A percentile compares a stretch with the other conserved stretches of the same genome.
phyloP scores from a whole-genome alignment of 805 yeast genomes.

The Kodamaea nitidulidarum region DNA sequence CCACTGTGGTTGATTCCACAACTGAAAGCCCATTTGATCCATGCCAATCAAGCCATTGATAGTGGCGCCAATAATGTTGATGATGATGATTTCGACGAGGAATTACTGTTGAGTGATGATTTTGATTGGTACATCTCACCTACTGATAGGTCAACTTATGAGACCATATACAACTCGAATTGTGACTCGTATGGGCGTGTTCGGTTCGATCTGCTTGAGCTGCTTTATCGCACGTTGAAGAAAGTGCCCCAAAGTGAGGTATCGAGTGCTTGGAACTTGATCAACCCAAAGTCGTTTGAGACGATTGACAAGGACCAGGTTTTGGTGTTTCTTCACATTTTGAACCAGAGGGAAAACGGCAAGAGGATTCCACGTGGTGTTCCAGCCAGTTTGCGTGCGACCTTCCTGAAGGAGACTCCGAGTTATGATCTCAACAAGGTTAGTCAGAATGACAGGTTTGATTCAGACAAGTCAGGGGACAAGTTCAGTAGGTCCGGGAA shows the following conservation, averaged over 20 bases:
- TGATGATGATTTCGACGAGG: slow-evolving; percentile 58
- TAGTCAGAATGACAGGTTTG: neutral
- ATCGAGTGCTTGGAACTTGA: slow-evolving; percentile 89
- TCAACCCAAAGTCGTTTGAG: slow-evolving; percentile 82
- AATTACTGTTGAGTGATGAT: slow-evolving; percentile 54
- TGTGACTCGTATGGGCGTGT: slow-evolving; percentile 79
- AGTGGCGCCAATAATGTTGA: slow-evolving; percentile 20
- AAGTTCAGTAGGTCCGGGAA: no score
- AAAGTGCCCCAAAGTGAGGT: slow-evolving; percentile 82
- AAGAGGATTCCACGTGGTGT: slow-evolving; percentile 87
- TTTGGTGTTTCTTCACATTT: slow-evolving; percentile 80
- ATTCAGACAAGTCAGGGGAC: slow-evolving; percentile 14
- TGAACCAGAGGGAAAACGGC: slow-evolving; percentile 84
- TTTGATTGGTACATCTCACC: slow-evolving; percentile 98
- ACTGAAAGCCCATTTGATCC: slow-evolving; percentile 76
- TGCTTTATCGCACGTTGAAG: slow-evolving; percentile 61
- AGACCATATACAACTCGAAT: slow-evolving; percentile 67
- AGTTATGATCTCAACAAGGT: slow-evolving; percentile 49
- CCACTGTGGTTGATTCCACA: slow-evolving; percentile 95
- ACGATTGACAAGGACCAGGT: slow-evolving; percentile 94
- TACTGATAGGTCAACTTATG: slow-evolving; percentile 73
- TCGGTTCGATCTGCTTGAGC: slow-evolving; percentile 64
- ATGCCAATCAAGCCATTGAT: slow-evolving; percentile 70
- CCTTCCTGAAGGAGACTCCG: slow-evolving; percentile 82
- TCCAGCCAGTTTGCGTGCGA: slow-evolving; percentile 88